Evolutionary conservation across 495 filamentous ascomycete genomes (phyloP).

Genomic region (Haplographium delicatum): DNA sequence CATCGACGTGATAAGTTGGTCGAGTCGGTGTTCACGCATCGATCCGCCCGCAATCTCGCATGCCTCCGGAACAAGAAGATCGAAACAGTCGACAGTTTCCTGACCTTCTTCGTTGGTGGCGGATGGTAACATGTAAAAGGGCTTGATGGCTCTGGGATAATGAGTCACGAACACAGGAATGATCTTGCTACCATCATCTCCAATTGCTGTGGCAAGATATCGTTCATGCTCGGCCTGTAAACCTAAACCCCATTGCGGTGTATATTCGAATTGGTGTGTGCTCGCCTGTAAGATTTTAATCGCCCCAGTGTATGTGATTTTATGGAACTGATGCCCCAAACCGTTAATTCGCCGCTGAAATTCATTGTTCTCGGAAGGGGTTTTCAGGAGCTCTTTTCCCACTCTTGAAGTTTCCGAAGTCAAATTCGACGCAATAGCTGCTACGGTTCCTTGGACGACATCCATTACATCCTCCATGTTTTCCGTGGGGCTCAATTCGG

Average conservation of each 20-base stretch:
- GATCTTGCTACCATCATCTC: slow-evolving; percentile 38
- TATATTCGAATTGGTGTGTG: slow-evolving; percentile 54
- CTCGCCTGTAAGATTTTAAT: slow-evolving; percentile 57
- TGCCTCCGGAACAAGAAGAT: slow-evolving; percentile 83
- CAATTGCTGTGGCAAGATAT: slow-evolving; percentile 70
- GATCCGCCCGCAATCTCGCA: slow-evolving; percentile 92
- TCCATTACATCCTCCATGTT: slow-evolving; percentile 65
- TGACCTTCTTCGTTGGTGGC: background rate
- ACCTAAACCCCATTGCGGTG: slow-evolving; percentile 65
- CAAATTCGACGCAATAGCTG: slow-evolving; percentile 50
- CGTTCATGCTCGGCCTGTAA: slow-evolving; percentile 91
- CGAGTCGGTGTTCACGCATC: slow-evolving; percentile 81
- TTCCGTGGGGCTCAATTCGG: slow-evolving; percentile 74
- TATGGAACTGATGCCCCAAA: slow-evolving; percentile 48
- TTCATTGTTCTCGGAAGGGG: slow-evolving; percentile 15
- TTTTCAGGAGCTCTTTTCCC: slow-evolving; percentile 56
- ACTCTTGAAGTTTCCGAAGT: slow-evolving; percentile 44
- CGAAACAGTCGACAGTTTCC: slow-evolving; percentile 85
- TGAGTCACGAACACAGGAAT: slow-evolving; percentile 86
- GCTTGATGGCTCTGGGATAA: slow-evolving; percentile 80
- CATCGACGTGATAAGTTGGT: slow-evolving; percentile 70
- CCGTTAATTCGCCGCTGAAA: slow-evolving; percentile 67
- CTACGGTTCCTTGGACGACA: slow-evolving; percentile 72
- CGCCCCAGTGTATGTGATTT: slow-evolving; percentile 80
- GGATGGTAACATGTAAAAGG: slow-evolving; percentile 82